These are phyloP conservation scores for Xylaria cubensis DNA, from an alignment of 495 filamentous ascomycete species.

Conservation along the genomic window DNA sequence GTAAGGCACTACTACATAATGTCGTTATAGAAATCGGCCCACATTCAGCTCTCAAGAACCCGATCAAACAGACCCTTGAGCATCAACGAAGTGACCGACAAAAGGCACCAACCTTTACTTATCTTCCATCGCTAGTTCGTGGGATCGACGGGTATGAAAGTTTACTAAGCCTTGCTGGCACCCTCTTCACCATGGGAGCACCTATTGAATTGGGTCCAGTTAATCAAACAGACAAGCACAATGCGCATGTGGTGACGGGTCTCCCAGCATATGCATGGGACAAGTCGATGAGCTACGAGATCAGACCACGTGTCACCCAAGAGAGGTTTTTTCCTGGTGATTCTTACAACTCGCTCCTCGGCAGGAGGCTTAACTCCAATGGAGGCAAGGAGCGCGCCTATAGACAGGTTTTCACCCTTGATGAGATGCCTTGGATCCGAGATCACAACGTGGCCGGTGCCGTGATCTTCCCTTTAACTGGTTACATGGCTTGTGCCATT, in stretches of 20 bases:
- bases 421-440: constrained; percentile 52
- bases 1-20: constrained; percentile 23
- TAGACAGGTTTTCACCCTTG: constrained; percentile 44
- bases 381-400: constrained; percentile 43
- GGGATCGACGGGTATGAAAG: constrained; percentile 31
- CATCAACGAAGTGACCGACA: constrained; percentile 13
- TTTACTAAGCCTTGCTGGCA: constrained; percentile 37
- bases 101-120: constrained; percentile 14
- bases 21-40: constrained; percentile 67
- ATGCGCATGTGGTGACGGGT: constrained; percentile 38
- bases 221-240: constrained; percentile 30
- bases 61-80: constrained; percentile 58
- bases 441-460: constrained; percentile 47
- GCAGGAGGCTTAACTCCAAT: constrained; percentile 44
- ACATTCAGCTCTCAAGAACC: constrained; percentile 63
- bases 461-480: constrained; percentile 60
- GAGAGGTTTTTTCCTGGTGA: constrained; percentile 40
- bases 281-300: constrained; percentile 40
- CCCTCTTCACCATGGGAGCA: constrained; percentile 39
- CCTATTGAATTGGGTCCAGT: constrained; percentile 43
- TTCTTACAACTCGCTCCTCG: constrained; percentile 42
- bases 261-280: constrained; percentile 50
- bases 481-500: constrained; percentile 55
- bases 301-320: constrained; percentile 43
- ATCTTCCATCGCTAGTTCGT: constrained; percentile 30